phyloP scores from a whole-genome alignment of 2,329 filamentous ascomycete genomes.

The Emergomyces pasteurianus region DNA sequence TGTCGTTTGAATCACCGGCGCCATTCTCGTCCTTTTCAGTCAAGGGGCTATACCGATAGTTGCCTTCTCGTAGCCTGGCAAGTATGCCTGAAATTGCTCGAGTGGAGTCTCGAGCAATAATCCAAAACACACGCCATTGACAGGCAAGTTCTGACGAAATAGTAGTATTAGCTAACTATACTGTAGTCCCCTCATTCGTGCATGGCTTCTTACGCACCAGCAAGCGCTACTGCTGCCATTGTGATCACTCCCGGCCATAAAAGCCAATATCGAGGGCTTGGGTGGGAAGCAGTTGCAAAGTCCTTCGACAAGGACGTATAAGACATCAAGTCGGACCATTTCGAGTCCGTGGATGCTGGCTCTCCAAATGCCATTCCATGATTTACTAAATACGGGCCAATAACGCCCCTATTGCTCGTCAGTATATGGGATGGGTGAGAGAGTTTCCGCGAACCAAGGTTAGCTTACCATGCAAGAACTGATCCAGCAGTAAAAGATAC shows the following conservation, averaged over 20 bases:
- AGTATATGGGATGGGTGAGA: constrained; percentile 8
- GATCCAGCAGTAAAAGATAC: constrained; percentile 47
- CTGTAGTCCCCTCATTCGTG: not conserved
- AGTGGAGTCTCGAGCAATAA: constrained; percentile 2
- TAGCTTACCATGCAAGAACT: constrained; percentile 38
- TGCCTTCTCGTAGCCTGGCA: not conserved
- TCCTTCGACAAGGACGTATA: constrained; percentile 18
- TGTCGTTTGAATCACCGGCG: not conserved
- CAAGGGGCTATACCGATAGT: constrained; percentile 3
- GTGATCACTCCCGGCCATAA: constrained; percentile 31
- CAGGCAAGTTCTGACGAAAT: constrained; percentile 4
- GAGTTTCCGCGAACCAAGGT: constrained; percentile 6
- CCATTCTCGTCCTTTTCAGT: not conserved
- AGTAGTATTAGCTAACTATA: not conserved
- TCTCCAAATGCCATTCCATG: constrained; percentile 38
- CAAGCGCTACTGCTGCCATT: constrained; percentile 5
- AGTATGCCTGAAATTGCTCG: not conserved
- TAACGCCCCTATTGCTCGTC: constrained; percentile 29
- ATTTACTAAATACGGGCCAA: constrained; percentile 45
- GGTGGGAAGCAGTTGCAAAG: constrained; percentile 14
- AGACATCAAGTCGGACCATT: constrained; percentile 22
- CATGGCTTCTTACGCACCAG: not conserved
- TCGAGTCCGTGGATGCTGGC: constrained; percentile 8
- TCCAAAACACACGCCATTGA: constrained; percentile 7
- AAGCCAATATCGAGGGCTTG: constrained; percentile 41